Percentiles rank a stretch among this genome's conserved stretches.
These are phyloP conservation scores for Saccharomyces hybrid DNA, from an alignment of 1,139 yeast species.

Conservation along the genomic window DNA sequence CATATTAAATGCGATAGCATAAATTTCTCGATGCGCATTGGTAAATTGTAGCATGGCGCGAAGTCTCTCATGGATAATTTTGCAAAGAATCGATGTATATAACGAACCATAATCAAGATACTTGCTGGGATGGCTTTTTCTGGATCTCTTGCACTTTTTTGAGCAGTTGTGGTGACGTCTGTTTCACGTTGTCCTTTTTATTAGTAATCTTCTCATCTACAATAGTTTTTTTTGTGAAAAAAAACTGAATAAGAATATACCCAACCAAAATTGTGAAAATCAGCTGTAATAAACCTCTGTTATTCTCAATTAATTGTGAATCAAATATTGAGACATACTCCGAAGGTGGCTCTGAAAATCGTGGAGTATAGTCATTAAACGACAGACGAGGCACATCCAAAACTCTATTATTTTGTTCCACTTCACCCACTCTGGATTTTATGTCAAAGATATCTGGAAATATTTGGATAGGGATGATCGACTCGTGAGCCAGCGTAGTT, in stretches of 20 bases:
- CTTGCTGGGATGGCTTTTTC: background rate
- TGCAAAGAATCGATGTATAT: background rate
- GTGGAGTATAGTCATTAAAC: constrained; percentile 30
- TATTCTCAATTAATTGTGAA: constrained; percentile 17
- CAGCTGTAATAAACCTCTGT: constrained; percentile 13
- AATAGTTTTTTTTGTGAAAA: background rate
- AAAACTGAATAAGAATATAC: constrained; percentile 12
- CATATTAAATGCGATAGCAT: background rate
- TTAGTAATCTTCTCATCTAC: background rate
- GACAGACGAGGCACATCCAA: constrained; percentile 31
- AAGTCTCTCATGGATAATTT: background rate
- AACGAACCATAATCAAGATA: background rate
- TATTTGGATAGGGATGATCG: constrained; percentile 18
- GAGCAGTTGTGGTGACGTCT: background rate
- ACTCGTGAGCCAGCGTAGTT: constrained; percentile 8
- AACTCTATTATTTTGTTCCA: constrained; percentile 47
- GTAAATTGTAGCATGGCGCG: background rate
- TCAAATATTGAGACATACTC: constrained; percentile 18
- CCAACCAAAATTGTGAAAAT: constrained; percentile 15
- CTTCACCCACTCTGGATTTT: constrained; percentile 39
- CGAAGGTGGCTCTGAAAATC: constrained; percentile 10
- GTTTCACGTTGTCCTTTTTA: background rate
- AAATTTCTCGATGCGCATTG: background rate
- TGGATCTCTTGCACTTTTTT: background rate
- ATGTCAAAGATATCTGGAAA: constrained; percentile 30